Conservation (phyloP, 2,329 filamentous ascomycete species). For the Pseudohalonectria lignicola region DNA sequence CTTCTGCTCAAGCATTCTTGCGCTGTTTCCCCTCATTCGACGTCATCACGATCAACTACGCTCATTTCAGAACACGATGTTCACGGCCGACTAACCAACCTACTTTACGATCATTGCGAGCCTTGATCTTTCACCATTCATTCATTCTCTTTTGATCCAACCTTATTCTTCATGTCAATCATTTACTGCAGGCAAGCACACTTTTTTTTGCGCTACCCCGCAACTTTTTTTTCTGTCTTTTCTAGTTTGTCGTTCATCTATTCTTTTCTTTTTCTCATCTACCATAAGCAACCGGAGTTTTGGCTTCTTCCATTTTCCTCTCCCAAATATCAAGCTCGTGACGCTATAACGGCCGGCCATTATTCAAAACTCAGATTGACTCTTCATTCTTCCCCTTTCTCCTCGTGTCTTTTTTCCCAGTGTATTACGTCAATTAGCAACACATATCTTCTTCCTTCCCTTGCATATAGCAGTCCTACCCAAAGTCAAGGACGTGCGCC, state of each 20-base stretch:
- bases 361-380: background rate
- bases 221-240: background rate
- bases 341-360: background rate
- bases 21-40: background rate
- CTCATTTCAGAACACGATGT: constrained; percentile 5
- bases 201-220: background rate
- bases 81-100: constrained; percentile 6
- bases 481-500: too few relatives aligned
- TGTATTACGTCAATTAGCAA: background rate
- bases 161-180: background rate
- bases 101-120: constrained; percentile 1
- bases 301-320: background rate
- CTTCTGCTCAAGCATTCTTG: constrained; percentile 1
- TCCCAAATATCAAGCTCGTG: background rate
- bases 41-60: background rate
- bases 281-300: background rate
- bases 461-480: background rate
- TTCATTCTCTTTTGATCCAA: background rate
- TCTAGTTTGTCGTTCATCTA: background rate
- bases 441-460: background rate
- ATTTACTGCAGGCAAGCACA: background rate
- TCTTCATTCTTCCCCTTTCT: background rate
- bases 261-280: background rate
- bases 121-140: background rate
- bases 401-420: background rate